These are phyloP conservation scores for Parastagonospora nodorum DNA, from an alignment of 2,329 filamentous ascomycete species.

Conservation along the genomic window DNA sequence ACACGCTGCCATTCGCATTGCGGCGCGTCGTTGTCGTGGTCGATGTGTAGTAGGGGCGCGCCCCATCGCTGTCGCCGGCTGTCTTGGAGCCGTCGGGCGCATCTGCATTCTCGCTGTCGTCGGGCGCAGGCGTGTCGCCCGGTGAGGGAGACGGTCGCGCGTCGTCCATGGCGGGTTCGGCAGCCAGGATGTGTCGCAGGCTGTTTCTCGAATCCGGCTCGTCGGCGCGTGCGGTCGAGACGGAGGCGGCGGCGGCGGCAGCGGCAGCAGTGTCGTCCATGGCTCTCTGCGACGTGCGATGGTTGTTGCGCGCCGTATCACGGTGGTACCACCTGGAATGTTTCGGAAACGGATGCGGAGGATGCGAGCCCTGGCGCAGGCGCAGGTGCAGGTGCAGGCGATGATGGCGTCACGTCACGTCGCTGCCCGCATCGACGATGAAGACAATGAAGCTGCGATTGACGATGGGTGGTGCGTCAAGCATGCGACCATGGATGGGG, in stretches of 20 bases:
- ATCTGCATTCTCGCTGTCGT: constrained; percentile 40
- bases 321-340: background rate
- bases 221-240: constrained; percentile 23
- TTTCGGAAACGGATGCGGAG: background rate
- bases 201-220: constrained; percentile 47
- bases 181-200: constrained; percentile 46
- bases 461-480: background rate
- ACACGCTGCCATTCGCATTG: constrained; percentile 68
- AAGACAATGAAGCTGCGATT: background rate
- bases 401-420: background rate
- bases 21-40: constrained; percentile 60
- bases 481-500: background rate
- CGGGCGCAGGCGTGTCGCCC: constrained; percentile 36
- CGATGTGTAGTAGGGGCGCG: constrained; percentile 51
- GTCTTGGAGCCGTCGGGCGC: constrained; percentile 32
- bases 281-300: background rate
- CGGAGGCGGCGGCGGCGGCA: too few species aligned
- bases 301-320: background rate
- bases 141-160: constrained; percentile 33
- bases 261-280: too few species aligned
- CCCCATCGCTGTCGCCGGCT: constrained; percentile 30
- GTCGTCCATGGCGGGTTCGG: constrained; percentile 44
- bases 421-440: background rate
- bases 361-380: background rate
- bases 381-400: background rate